Base-by-base conservation (phyloP, 2,329 filamentous ascomycete species). In the Pseudocercospora crystallina region DNA sequence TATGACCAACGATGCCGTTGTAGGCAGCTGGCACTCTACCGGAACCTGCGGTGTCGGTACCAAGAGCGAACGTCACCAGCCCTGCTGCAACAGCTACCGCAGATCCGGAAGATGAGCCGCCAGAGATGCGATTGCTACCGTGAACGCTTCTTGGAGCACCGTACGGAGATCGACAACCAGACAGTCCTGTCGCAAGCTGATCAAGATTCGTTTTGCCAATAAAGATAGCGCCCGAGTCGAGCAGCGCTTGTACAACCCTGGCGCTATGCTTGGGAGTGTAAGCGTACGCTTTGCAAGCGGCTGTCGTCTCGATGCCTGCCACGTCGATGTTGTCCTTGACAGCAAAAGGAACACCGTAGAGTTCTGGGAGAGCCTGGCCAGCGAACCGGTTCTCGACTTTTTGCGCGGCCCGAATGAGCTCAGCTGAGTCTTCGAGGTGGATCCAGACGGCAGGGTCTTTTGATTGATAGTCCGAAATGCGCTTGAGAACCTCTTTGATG, bases 181-280 rank as follows among this genome's bases (percentile, higher is more conserved):
- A 79, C 2, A 85, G 71, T 0, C 82, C 82, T 0, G 81, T 84
- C 2, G 81, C 82, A 3, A 85, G 72, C 63, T 85, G 81, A 61
- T 85, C 82, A 47, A 85, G 73, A 54, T 83, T 84, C 0, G 77
- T 73, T 61, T 84, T 85, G 31, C 80, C 81, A 2, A 85, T 70
- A 41, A 84, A 78, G 5, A 84, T 70, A 1, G 78, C 81, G 2
- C 81, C 81, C 5, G 78, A 76, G 2, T 66, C 59, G 11, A 74
- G 72, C 9, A 83, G 63, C 4, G 74, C 78, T 1, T 69, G 63
- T 5, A 84, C 78, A 0, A 79, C 72, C 0, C 76, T 71, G 0
- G 79, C 77, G 56, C 81, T 80, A 5, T 61, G 61, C 3, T 64
- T 61, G 11, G 75, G 80, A 36, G 70, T 69, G 58, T 79, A 79